Evolutionary conservation across 768 basidiomycete genomes (phyloP), one percentile per base, ranked within the genome.

Genomic region (Suillus fuscotomentosus): DNA sequence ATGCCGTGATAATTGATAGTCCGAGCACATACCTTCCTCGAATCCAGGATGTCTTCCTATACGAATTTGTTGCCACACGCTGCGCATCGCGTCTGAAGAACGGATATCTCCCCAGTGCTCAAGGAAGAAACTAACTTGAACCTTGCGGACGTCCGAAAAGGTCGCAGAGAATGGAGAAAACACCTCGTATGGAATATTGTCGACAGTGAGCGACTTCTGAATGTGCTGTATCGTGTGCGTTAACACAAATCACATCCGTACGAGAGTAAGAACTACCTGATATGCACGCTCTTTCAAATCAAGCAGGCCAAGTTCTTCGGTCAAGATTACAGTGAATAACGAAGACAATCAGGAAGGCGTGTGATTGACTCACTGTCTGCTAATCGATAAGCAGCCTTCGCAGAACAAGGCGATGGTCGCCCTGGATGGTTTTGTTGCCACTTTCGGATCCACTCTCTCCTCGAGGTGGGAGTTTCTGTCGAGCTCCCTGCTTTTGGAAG

Each of bases 101-200:
- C 92, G 88, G 62, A 96, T 92, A 38, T 92, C 89, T 45, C 82
- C 77, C 94, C 94, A 96, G 70, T 94, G 88, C 48, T 85, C 82
- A 54, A 94, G 77, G 80, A 94, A 94, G 78, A 85, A 93, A 42
- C 85, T 84, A 17, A 95, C 83, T 74, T 95, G 87, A 38, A 91
- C 90, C 83, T 90, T 91, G 60, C 93, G 82, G 34, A 96, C 87
- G 51, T 91, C 89, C 60, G 90, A 88, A 69, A 92, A 95, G 0
- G 88, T 86, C 6, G 90, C 89, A 6, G 91, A 88, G 77, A 96
- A 95, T 0, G 88, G 86, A 13, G 90, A 92, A 71, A 96, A 96
- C 43, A 91, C 88, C 72, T 96, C 94, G 68, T 90, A 88, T 2
- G 91, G 89, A 60, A 95, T 89, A 73, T 94, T 95, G 15, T 90